Conservation (phyloP, 73 alveolate genomes). For the Paramecium bursaria region DNA sequence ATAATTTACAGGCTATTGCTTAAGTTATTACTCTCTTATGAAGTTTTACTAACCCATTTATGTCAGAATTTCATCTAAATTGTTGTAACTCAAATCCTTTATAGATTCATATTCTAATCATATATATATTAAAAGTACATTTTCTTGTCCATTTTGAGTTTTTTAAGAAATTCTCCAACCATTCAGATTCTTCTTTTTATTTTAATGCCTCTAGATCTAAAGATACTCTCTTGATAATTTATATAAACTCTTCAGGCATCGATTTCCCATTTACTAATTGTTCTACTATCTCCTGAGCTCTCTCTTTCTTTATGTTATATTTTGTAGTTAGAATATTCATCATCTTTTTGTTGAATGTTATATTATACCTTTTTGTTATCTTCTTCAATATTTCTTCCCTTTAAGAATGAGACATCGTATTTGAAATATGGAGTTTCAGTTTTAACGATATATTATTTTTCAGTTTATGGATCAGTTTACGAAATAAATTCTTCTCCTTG, state of each 20-base stretch:
- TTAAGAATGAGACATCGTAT: constrained; percentile 11
- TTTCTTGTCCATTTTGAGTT: constrained; percentile 3
- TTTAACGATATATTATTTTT: constrained; percentile 31
- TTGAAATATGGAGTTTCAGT: constrained; percentile 33
- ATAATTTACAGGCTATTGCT: not conserved
- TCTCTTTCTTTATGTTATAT: not conserved
- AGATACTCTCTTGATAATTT: constrained; percentile 11
- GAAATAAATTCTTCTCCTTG: constrained; percentile 14
- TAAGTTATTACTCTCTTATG: not conserved
- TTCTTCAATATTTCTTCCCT: not conserved
- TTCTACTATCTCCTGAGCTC: not conserved
- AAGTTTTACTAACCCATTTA: not conserved
- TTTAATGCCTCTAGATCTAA: not conserved
- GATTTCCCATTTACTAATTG: not conserved
- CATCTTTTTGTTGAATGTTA: not conserved
- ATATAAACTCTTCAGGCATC: constrained; percentile 29
- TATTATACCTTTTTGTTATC: not conserved
- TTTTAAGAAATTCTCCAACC: constrained; percentile 6
- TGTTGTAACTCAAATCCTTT: constrained; percentile 9
- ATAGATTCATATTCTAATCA: constrained; percentile 13
- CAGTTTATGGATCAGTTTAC: not conserved
- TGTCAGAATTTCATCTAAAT: constrained; percentile 33
- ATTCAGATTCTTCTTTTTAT: too few relatives aligned
- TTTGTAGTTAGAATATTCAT: not conserved
- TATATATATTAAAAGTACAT: not conserved